Conservation (phyloP, 192 early-diverging fungal species). For the Linnemannia elongata region DNA sequence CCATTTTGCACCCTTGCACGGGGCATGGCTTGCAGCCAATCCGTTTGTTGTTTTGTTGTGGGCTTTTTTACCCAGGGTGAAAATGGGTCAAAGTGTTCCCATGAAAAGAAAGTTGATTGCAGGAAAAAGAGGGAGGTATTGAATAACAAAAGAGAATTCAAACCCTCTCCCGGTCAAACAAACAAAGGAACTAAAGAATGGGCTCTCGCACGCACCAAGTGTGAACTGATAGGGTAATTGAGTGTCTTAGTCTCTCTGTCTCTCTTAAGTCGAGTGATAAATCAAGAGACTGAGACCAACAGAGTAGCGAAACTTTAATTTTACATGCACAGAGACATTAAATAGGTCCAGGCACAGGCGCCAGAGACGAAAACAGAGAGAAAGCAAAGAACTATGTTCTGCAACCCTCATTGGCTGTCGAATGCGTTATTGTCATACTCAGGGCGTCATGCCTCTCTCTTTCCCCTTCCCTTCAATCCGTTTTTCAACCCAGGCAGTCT, state of each 20-base stretch:
- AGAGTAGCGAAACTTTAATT: not conserved
- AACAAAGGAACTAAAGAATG: not conserved
- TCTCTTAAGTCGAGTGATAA: not conserved
- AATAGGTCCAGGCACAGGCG: not conserved
- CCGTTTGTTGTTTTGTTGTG: not conserved
- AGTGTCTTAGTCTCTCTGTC: not conserved
- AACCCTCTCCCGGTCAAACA: not conserved
- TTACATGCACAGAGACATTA: not conserved
- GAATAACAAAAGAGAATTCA: not conserved
- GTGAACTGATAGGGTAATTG: no score
- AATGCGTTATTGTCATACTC: not conserved
- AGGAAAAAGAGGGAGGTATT: not conserved
- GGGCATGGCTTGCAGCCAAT: not conserved
- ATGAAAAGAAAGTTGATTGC: not conserved
- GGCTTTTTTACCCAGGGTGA: not conserved
- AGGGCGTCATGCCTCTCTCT: not conserved
- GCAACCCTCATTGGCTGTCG: not conserved
- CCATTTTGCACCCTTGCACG: not conserved
- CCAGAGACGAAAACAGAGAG: no score
- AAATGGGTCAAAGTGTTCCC: no score
- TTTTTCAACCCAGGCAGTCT: not conserved
- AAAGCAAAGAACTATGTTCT: no score
- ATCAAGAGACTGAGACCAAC: not conserved
- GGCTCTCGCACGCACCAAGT: not conserved
- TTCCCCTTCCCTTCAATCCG: not conserved